Percentiles rank a stretch among this genome's conserved stretches.
Conservation (phyloP, 192 early-diverging fungal genomes). For the Coemansia sp. region DNA sequence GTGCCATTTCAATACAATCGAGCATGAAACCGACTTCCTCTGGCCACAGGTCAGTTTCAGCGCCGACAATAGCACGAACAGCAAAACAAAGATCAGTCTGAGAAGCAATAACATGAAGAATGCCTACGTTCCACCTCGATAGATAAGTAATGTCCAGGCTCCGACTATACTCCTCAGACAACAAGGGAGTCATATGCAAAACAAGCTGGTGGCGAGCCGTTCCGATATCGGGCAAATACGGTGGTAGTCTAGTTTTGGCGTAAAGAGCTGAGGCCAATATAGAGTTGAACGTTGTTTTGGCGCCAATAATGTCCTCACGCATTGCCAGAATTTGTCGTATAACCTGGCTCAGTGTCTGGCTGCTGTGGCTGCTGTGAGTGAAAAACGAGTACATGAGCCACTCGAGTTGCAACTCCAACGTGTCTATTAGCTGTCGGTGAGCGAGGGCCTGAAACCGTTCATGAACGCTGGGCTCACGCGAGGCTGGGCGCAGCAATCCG, state of each 20-base stretch:
- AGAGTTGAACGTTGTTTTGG: constrained; percentile 37
- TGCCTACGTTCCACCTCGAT: constrained; percentile 38
- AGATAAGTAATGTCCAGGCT: constrained; percentile 47
- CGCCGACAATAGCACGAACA: constrained; percentile 38
- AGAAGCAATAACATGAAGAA: constrained; percentile 42
- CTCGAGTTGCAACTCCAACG: constrained; percentile 45
- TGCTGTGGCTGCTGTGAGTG: constrained; percentile 18
- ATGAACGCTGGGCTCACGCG: constrained; percentile 44
- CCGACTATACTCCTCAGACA: constrained; percentile 17
- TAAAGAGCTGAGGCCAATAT: constrained; percentile 27
- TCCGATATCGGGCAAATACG: constrained; percentile 39
- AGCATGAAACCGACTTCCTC: constrained; percentile 46
- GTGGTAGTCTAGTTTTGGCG: constrained; percentile 23
- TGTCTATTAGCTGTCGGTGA: constrained; percentile 32
- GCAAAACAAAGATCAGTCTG: constrained; percentile 31
- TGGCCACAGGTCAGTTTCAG: constrained; percentile 46
- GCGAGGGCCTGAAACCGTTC: constrained; percentile 33
- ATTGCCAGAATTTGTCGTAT: constrained; percentile 30
- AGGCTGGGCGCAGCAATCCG: constrained; percentile 21
- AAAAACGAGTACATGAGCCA: constrained; percentile 50
- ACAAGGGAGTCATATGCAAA: constrained; percentile 23
- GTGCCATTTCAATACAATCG: constrained; percentile 27
- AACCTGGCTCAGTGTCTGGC: constrained; percentile 13
- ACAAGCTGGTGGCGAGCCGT: constrained; percentile 38
- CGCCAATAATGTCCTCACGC: constrained; percentile 51